Evolutionary conservation across 495 filamentous ascomycete genomes (phyloP), one percentile per base, ranked within the genome.

Genomic region (Hypoxylon trugodes): DNA sequence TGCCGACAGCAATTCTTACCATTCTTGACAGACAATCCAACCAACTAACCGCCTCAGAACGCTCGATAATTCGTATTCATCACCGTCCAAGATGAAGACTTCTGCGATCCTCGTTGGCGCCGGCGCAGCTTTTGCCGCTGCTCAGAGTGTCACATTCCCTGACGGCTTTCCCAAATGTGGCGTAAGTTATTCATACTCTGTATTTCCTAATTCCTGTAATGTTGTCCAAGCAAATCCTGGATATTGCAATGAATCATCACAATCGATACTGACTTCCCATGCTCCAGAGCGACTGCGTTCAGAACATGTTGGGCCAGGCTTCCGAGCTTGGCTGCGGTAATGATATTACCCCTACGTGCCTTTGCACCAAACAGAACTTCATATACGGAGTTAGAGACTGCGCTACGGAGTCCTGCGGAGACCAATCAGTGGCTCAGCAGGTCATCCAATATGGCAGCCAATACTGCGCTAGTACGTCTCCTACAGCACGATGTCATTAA

Each of bases 371-470:
- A 58, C 43, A 67, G 32, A 69, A 91, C 82, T 96, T 92, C 75
- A 72, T 74, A 58, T 89, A 86, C 69, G 92, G 92, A 70, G 79
- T 96, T 58, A 88, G 85, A 42, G 92, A 96, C 77, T 96, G 92
- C 82, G 84, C 90, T 47, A 73, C 77, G 53, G 73, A 89, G 75
- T 81, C 84, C 46, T 96, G 92, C 80, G 73, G 75, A 10, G 49
- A 69, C 26, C 58, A 70, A 5, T 56, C 56, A n/a, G 50, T 59
- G 1, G 72, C 74, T 43, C 56, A 69, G 35, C 52, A 59, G 10
- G 70, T 70, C 33, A 69, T 79, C 60, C 19, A 55, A 36, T 78
- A 74, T 56, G 77, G 65, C 38, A 63, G 73, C 53, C 56, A 65
- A 35, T 64, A 71, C 45, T 80, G 77, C 51, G 61, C 69, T 36